phyloP scores from a whole-genome alignment of 192 early-diverging fungal genomes.

The Backusella macrospora region DNA sequence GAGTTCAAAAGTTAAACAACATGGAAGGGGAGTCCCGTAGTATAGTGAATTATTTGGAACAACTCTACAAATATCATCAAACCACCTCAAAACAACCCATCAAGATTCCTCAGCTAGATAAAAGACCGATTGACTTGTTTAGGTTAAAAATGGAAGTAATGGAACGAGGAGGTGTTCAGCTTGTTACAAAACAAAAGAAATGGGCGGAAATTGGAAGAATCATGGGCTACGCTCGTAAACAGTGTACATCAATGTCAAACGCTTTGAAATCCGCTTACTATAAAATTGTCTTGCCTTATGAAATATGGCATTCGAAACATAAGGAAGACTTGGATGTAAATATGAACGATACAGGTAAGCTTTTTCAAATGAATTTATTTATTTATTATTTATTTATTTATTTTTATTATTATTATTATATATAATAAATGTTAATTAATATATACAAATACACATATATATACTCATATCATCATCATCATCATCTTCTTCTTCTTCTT shows the following conservation, averaged over 20 bases:
- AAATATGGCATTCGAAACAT: slow-evolving; percentile 64
- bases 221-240: slow-evolving; percentile 70
- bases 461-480: background rate
- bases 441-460: background rate
- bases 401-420: too few species aligned
- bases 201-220: slow-evolving; percentile 88
- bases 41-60: slow-evolving; percentile 88
- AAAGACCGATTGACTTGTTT: slow-evolving; percentile 86
- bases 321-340: background rate
- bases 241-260: slow-evolving; percentile 77
- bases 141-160: slow-evolving; percentile 82
- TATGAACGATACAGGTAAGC: background rate
- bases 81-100: slow-evolving; percentile 73
- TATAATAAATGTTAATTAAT: slow-evolving; percentile 28
- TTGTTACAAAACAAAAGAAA: slow-evolving; percentile 73
- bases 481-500: too few species aligned
- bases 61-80: slow-evolving; percentile 87
- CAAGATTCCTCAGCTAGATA: slow-evolving; percentile 84
- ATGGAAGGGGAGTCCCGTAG: slow-evolving; percentile 89
- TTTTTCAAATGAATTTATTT: too few species aligned
- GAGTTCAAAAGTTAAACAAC: slow-evolving; percentile 88
- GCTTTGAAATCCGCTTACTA: slow-evolving; percentile 70
- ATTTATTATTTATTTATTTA: too few species aligned
- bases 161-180: slow-evolving; percentile 70
- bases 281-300: slow-evolving; percentile 70